Base-by-base conservation (phyloP, 2,329 filamentous ascomycete species). In the Apiospora aurea region DNA sequence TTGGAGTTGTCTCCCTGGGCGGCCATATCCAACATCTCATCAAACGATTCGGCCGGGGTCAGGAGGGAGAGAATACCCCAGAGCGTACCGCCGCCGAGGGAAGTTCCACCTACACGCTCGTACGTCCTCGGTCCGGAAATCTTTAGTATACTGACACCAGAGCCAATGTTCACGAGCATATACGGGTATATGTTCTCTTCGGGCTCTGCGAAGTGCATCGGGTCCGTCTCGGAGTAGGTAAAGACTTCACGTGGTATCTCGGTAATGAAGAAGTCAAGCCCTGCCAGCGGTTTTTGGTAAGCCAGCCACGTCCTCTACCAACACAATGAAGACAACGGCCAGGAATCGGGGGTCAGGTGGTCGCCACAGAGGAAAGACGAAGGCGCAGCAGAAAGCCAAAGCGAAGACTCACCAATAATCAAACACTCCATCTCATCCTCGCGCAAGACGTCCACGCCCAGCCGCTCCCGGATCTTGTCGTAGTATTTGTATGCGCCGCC, bases 371-470 rank as follows among this genome's bases (percentile, higher is more conserved):
- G 29, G 53, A 29, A 16, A 6, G 8, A 16, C 34, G 64, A 67
- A 43, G 18, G 21, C 34, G 34, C 21, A 18, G 34, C 2, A 29
- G n/a, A 43, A 26, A 67, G 44, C 44, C 4, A 46, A 18, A 46
- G 44, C 44, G 46, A 67, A 10, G 44, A 75, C 86, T 75, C 82
- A 95, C 94, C 95, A 78, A 96, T 96, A 75, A 99, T 99, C 72
- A 99, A 85, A 80, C 96, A 99, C 82, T 97, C 95, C 96, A 99
- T 99, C 84, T 99, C 96, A 79, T 99, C 96, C 82, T 98, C 96
- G 61, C 95, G 88, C 78, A 95, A 86, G 26, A 99, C 95, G 79
- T 98, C 93, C 1, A 97, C 94, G 18, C 93, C 93, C 69, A 99
- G 85, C 5, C 92, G 91, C 74, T 96, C 90, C 79, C 91, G 92